Evolutionary conservation across 2,329 filamentous ascomycete genomes (phyloP).

Genomic region (Aspergillus sp.): DNA sequence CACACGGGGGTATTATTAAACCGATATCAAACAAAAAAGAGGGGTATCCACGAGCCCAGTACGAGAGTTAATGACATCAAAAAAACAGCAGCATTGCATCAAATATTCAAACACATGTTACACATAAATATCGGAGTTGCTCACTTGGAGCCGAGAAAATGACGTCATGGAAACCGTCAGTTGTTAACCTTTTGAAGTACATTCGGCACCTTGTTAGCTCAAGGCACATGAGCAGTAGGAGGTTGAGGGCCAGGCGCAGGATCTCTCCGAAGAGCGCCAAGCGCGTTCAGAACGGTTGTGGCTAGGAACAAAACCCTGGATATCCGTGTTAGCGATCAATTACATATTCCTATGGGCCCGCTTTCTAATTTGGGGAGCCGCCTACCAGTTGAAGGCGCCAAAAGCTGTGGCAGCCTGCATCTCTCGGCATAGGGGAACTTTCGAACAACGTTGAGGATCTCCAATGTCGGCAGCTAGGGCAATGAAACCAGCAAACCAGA

Average conservation of each 20-base stretch:
- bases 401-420: conserved; percentile 55
- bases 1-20: background rate
- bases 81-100: background rate
- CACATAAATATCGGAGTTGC: background rate
- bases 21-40: background rate
- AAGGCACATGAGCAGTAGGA: conserved; percentile 15
- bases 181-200: background rate
- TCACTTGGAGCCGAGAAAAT: background rate
- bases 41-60: conserved; percentile 1
- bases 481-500: conserved; percentile 88
- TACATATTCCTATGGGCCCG: background rate
- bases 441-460: conserved; percentile 52
- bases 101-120: background rate
- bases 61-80: background rate
- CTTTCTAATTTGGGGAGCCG: background rate
- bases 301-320: conserved; percentile 45
- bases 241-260: conserved; percentile 17
- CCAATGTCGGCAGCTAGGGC: conserved; percentile 68
- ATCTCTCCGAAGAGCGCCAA: conserved; percentile 45
- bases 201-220: background rate
- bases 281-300: conserved; percentile 50
- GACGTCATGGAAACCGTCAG: background rate
- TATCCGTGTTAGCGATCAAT: conserved; percentile 6
- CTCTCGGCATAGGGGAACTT: conserved; percentile 56
- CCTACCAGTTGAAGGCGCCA: conserved; percentile 50